Evolutionary conservation across 495 filamentous ascomycete species (phyloP), one percentile per base, ranked within the genome.

Genomic region (Astrocystis sublimbata): DNA sequence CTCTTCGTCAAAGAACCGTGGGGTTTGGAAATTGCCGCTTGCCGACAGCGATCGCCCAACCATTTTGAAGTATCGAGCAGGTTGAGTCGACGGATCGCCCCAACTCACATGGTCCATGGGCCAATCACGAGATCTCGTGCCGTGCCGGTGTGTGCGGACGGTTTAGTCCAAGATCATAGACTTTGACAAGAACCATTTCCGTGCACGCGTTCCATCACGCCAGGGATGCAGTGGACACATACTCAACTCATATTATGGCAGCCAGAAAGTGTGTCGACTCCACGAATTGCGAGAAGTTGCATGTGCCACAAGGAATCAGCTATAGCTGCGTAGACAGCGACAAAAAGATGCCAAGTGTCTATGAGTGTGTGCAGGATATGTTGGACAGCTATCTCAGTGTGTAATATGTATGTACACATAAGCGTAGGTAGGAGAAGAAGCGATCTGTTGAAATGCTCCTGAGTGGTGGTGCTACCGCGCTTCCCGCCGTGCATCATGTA

Each of bases 21-120:
- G 60, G 33, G 47, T 54, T 62, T 47, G 10, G 40, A 42, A 33
- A 13, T 45, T 62, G 60, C 60, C 50, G 60, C 60, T 55, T 55
- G 51, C 60, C 60, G 60, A 45, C 60, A 53, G 60, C 36, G 60
- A 62, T 62, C 60, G 60, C 51, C 60, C 51, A 51, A 50, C 45
- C 43, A 42, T 50, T 17, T 50, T n/a, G n/a, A 50, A 45, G 19
- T 28, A 24, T 40, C 57, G 47, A 55, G 46, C 59, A 35, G 30
- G 49, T 54, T 61, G 59, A 46, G 43, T 61, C 40, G 43, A 50
- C 50, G 49, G 40, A 36, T 19, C 45, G 4, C 24, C 31, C 41
- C 23, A 49, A 55, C 60, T 62, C 60, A 62, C 60, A 55, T 62
- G 59, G 21, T 40, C 49, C 30, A 2, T 40, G 15, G 42, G 51